Conservation (phyloP, 1,284 basidiomycete genomes). For the Cryptococcus sp. region DNA sequence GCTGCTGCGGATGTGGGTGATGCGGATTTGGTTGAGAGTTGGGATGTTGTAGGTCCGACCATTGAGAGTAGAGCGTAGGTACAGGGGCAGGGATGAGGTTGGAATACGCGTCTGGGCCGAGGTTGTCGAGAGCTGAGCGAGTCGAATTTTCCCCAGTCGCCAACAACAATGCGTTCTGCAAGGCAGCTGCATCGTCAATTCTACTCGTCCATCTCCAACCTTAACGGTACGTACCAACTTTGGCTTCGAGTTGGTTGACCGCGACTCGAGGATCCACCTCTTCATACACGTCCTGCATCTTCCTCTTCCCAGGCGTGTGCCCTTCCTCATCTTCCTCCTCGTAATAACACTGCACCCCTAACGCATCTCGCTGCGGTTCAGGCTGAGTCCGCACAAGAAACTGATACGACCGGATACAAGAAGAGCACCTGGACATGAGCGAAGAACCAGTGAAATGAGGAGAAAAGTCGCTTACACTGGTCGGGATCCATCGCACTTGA, state of each 20-base stretch:
- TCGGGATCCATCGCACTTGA: constrained; percentile 24
- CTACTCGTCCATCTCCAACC: background rate
- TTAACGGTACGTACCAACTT: constrained; percentile 25
- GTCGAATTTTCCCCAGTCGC: background rate
- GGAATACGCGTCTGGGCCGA: too few relatives aligned
- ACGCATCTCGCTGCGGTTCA: constrained; percentile 26
- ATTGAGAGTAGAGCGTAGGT: background rate
- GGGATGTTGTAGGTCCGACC: background rate
- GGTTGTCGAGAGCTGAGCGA: too few relatives aligned
- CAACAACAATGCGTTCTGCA: constrained; percentile 6
- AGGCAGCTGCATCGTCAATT: constrained; percentile 11
- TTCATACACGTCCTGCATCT: constrained; percentile 6
- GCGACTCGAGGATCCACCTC: constrained; percentile 9
- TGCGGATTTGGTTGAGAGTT: too few relatives aligned
- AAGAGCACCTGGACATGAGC: constrained; percentile 21
- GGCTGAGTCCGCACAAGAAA: constrained; percentile 28
- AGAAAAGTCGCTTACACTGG: constrained; percentile 4
- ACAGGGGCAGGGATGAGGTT: too few relatives aligned
- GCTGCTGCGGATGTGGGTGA: background rate
- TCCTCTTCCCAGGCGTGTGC: background rate
- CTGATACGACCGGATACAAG: constrained; percentile 19
- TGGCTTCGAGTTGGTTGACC: constrained; percentile 27
- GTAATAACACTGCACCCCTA: constrained; percentile 34
- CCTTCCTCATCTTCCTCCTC: constrained; percentile 20
- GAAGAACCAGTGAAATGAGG: background rate